Conservation (phyloP, 192 early-diverging fungal genomes). For the Jimgerdemannia flammicorona region DNA sequence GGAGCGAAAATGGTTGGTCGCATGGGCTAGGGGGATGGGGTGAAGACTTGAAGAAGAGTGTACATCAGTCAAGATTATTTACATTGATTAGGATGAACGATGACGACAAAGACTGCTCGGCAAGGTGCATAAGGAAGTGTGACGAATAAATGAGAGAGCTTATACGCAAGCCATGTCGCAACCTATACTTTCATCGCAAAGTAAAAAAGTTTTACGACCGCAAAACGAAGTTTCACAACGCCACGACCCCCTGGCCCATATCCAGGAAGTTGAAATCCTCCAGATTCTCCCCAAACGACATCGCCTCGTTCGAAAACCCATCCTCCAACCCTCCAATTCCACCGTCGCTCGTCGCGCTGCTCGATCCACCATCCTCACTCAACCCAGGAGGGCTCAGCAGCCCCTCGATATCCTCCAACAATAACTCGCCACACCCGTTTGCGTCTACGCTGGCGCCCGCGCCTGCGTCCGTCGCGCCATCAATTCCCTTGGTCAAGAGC, state of each 20-base stretch:
- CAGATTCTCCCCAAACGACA: neutral
- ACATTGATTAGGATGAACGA: too few relatives aligned
- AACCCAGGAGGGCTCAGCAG: neutral
- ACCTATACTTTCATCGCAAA: too few relatives aligned
- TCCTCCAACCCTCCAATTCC: neutral
- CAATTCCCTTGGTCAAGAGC: neutral
- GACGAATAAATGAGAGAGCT: too few relatives aligned
- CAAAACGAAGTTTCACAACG: neutral
- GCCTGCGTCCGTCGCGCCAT: neutral
- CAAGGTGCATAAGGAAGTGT: too few relatives aligned
- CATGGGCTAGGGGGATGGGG: too few relatives aligned
- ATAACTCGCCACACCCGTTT: neutral
- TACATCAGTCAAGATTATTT: too few relatives aligned
- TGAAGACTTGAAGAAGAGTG: too few relatives aligned
- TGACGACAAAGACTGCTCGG: too few relatives aligned
- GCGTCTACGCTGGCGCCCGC: neutral
- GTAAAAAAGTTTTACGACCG: too few relatives aligned
- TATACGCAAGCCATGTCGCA: too few relatives aligned
- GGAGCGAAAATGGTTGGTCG: too few relatives aligned
- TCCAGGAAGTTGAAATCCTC: neutral
- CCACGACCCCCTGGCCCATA: neutral
- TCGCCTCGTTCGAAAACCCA: neutral
- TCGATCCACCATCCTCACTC: neutral
- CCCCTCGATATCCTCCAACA: neutral
- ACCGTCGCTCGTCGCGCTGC: neutral